phyloP scores from a whole-genome alignment of 2,329 filamentous ascomycete species.

The Fusarium metavorans region DNA sequence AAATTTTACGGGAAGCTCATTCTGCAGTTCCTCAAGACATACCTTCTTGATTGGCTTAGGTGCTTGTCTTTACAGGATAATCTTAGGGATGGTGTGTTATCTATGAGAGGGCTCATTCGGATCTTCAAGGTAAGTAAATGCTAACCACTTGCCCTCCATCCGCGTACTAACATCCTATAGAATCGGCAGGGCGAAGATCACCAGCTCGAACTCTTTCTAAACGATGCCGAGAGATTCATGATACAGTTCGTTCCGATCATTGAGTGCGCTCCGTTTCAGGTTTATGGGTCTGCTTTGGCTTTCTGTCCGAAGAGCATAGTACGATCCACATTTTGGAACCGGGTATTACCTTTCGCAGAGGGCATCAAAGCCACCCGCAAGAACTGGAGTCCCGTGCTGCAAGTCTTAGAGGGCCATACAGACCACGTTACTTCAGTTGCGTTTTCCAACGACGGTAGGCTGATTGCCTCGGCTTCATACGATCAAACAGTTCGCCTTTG shows the following conservation, averaged over 20 bases:
- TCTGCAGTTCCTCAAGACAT: not conserved
- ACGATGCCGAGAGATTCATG: not conserved
- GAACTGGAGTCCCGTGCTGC: not conserved
- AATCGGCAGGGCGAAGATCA: fast-evolving
- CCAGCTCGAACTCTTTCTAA: not conserved
- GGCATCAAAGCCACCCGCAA: not conserved
- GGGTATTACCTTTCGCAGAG: not conserved
- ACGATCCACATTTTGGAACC: not conserved
- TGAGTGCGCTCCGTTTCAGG: not conserved
- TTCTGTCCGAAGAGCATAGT: not conserved
- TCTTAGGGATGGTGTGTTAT: not conserved
- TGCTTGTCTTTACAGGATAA: not conserved
- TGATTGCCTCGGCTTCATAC: not conserved
- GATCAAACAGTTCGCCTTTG: not conserved
- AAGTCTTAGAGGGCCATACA: not conserved
- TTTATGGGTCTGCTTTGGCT: not conserved
- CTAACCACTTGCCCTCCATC: not conserved
- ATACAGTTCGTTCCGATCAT: not conserved
- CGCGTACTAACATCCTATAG: not conserved
- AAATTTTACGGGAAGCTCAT: fast-evolving
- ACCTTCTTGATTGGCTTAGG: not conserved
- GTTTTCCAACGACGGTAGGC: not conserved
- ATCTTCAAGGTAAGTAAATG: not conserved
- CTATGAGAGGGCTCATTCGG: not conserved
- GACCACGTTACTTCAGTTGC: not conserved